Evolutionary conservation across 306 rosid genomes (phyloP).

Genomic region (Cucurbita pepo): DNA sequence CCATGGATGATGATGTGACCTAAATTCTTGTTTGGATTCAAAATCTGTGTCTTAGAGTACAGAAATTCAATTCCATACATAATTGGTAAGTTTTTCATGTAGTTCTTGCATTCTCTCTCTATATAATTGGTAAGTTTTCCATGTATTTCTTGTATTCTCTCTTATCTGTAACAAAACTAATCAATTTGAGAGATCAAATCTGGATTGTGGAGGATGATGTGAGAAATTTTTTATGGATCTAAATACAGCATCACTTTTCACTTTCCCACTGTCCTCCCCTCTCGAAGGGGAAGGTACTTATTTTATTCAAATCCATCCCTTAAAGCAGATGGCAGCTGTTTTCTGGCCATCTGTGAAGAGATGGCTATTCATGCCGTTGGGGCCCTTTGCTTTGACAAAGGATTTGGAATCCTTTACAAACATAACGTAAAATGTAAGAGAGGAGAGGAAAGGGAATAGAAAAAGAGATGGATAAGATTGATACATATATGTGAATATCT

Average conservation of each 20-base stretch:
- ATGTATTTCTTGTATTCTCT: no score
- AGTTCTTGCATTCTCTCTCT: not conserved
- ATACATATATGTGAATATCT: not conserved
- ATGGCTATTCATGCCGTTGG: conserved; percentile 1
- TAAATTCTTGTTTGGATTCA: not conserved
- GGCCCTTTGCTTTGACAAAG: conserved; percentile 3
- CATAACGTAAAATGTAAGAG: not conserved
- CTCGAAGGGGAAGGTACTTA: not conserved
- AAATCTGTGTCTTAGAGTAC: not conserved
- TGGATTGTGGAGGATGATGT: not conserved
- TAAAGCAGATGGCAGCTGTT: not conserved
- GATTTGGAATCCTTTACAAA: not conserved
- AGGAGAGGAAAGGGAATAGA: not conserved
- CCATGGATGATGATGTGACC: not conserved
- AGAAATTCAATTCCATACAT: not conserved
- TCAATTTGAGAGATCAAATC: not conserved
- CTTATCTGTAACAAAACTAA: no score
- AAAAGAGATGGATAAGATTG: not conserved
- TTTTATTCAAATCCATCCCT: not conserved
- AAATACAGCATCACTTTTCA: not conserved
- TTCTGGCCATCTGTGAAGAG: not conserved
- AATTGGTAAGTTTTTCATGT: not conserved
- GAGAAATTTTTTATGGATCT: not conserved
- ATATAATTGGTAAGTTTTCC: no score
- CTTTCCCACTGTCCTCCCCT: not conserved